Conservation (phyloP, 2,329 filamentous ascomycete species). For the Cercospora citrullina region DNA sequence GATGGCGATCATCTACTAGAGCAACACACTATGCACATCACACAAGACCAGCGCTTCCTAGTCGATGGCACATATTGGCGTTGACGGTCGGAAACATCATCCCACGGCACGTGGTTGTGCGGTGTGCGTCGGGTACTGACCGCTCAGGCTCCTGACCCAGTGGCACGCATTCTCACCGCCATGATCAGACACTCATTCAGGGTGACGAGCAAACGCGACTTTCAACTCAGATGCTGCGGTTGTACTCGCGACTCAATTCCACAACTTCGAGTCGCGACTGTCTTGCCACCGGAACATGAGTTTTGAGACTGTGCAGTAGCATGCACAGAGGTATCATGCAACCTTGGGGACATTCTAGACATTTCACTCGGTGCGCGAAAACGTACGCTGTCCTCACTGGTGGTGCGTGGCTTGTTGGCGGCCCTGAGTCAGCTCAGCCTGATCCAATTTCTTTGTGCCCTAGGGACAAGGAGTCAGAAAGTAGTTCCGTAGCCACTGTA, state of each 20-base stretch:
- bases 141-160: not conserved
- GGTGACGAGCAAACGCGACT: too few relatives aligned
- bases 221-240: not conserved
- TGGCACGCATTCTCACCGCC: not conserved
- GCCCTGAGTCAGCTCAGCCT: not conserved
- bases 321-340: not conserved
- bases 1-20: not conserved
- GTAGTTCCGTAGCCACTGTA: not conserved
- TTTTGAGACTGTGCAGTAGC: not conserved
- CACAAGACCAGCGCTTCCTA: not conserved
- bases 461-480: conserved; percentile 57
- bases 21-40: not conserved
- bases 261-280: not conserved
- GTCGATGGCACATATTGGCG: not conserved
- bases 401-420: not conserved
- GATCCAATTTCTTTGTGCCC: conserved; percentile 43
- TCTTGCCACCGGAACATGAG: not conserved
- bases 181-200: not conserved
- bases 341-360: not conserved
- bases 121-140: not conserved
- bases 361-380: not conserved
- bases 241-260: accelerated
- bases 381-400: not conserved
- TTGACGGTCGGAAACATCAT: not conserved
- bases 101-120: not conserved